Base-by-base conservation (phyloP, 1,284 basidiomycete genomes). In the Vanrija sp. region DNA sequence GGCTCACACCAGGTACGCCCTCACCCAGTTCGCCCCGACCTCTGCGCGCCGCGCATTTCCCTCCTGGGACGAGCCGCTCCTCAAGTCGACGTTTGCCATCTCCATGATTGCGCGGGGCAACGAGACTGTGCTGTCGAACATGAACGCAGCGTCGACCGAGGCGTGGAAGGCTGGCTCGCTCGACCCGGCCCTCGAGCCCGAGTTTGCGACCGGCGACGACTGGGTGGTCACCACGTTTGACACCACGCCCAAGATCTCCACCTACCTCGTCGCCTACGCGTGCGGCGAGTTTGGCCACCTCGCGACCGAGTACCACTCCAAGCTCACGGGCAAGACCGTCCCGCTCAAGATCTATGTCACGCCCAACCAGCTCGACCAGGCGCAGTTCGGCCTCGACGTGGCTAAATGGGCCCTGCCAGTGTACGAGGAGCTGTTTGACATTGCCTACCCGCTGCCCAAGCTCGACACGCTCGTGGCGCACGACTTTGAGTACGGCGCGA, bases 381-480 rank as follows among this genome's bases (percentile, higher is more conserved):
- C 78, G 20, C 75, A 79, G 56, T 77, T 79, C 51, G 89, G 88
- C 6, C 84, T 98, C 41, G 91, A 97, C 61, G 86, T 95, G 62
- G 96, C 90, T 76, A 83, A 83, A 31, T 83, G 82, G 63, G 88
- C 91, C 6, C 78, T 97, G 25, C 92, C 92, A 12, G 74, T 93
- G 16, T 97, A 97, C 71, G 94, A 98, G 75, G 81, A 89, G 69
- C 83, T 92, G 45, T 95, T 95, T 66, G 85, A 91, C 61, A 84
- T 95, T 61, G 88, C 87, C 59, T 95, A 87, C 72, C 90, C 93
- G 22, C 79, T 97, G 45, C 90, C 93, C 12, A 97, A 97, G 78
- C 80, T 94, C 41, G 91, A 95, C 68, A 93, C 90, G 1, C 79
- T 94, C 16, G 77, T 72, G 81, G 88, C 83, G 5, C 83, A 82